Evolutionary conservation across 148 eudicot genomes (phyloP), one percentile per base, ranked within the genome.

Genomic region (Rhododendron vialii): DNA sequence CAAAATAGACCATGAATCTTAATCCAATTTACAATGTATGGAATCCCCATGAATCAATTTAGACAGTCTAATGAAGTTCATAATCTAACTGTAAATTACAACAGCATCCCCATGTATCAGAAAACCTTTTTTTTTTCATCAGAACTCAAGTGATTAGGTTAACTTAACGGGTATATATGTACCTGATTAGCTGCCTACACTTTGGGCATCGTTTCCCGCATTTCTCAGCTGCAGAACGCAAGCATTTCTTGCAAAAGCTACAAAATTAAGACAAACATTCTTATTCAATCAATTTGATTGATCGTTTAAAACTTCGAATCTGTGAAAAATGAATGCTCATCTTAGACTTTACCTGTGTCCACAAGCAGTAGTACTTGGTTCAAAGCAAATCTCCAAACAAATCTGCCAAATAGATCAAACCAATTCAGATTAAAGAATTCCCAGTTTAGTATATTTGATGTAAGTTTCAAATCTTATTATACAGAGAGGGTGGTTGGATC

Each of bases 291-390:
- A 57, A 43, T 26, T 30, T 26, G 76, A 24, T 18, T 30, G 20
- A 24, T 7, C 43, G 11, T 69, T 22, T 6, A 18, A 18, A 13
- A 30, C 48, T 65, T 80, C 1, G n/a, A 43, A 38, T 15, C 1
- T 48, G 55, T 18, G 13, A 86, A 51, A 59, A 8, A 77, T 41
- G 45, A 53, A 10, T 74, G 33, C 17, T 73, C 13, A 28, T 79
- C 24, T 33, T 79, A 24, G 74, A n/a, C 85, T 88, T 67, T 92
- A 94, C 98, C 98, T 98, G 93, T 95, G 99, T 26, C 98, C 99
- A 92, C 99, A 98, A 86, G 98, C 86, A 84, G 99, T 98, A 82
- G 98, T 95, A 82, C 96, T 95, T 9, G 99, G 99, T 88, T 97
- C 99, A 81, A 90, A 97, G 88, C 99, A 98, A 51, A 95, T 95